phyloP scores from a whole-genome alignment of 176 grass and related monocot species.

The Raddia distichophylla region DNA sequence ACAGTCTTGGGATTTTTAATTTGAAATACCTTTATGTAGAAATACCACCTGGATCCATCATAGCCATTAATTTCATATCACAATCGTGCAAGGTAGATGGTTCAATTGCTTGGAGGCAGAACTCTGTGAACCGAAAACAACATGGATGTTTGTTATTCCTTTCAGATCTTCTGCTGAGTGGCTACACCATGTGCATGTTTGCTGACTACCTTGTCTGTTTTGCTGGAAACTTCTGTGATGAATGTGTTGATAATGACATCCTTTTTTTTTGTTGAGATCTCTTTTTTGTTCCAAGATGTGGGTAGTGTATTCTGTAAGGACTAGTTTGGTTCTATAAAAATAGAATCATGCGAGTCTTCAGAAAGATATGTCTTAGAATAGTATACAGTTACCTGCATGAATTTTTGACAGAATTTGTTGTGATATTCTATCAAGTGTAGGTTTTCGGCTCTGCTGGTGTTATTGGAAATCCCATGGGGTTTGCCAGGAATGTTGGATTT shows the following conservation, averaged over 20 bases:
- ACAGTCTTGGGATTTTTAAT: conserved; percentile 18
- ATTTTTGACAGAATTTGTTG: conserved; percentile 27
- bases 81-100: not conserved
- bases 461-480: conserved; percentile 98
- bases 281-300: not conserved
- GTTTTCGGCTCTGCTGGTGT: conserved; percentile 95
- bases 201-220: not conserved
- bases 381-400: conserved; percentile 5
- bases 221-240: not conserved
- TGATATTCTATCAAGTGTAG: conserved; percentile 45
- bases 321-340: conserved; percentile 1
- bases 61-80: not conserved
- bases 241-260: not conserved
- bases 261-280: too few relatives aligned
- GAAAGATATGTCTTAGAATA: not conserved
- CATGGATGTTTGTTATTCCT: not conserved
- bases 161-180: conserved; percentile 25
- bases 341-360: not conserved
- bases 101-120: not conserved
- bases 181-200: not conserved
- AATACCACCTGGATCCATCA: conserved; percentile 1
- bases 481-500: conserved; percentile 97
- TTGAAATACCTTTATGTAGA: not conserved
- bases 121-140: not conserved
- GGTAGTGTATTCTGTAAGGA: not conserved